These are phyloP conservation scores for Linnemannia elongata DNA, from an alignment of 192 early-diverging fungal genomes.

Conservation along the genomic window DNA sequence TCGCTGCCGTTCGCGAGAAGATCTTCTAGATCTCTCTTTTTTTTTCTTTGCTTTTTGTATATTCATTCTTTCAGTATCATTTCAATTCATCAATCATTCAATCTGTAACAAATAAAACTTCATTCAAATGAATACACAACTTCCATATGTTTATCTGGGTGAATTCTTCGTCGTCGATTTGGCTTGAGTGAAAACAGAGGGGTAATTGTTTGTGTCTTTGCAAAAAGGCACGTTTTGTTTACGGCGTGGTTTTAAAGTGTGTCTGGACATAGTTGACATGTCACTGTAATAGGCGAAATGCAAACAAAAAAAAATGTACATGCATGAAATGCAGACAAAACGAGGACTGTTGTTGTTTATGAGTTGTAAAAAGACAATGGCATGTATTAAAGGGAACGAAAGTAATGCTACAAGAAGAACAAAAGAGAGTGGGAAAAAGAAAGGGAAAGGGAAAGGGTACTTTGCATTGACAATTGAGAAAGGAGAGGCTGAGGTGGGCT, in stretches of 20 bases:
- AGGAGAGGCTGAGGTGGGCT: not conserved
- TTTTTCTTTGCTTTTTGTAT: not conserved
- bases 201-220: not conserved
- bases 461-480: not conserved
- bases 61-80: not conserved
- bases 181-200: too few species aligned
- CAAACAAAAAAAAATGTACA: too few species aligned
- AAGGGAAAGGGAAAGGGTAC: not conserved
- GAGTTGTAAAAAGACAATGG: not conserved
- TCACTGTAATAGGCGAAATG: too few species aligned
- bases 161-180: too few species aligned
- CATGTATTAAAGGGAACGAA: not conserved
- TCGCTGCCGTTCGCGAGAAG: conserved; percentile 45
- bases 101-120: not conserved
- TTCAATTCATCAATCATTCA: not conserved
- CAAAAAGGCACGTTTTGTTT: too few species aligned
- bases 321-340: not conserved
- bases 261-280: too few species aligned
- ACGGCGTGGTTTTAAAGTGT: too few species aligned
- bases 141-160: not conserved
- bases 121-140: not conserved
- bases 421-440: not conserved
- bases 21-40: conserved; percentile 20
- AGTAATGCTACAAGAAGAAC: not conserved
- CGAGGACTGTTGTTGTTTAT: not conserved